Evolutionary conservation across 176 grass and related monocot genomes (phyloP).

Genomic region (Thinopyrum elongatum): DNA sequence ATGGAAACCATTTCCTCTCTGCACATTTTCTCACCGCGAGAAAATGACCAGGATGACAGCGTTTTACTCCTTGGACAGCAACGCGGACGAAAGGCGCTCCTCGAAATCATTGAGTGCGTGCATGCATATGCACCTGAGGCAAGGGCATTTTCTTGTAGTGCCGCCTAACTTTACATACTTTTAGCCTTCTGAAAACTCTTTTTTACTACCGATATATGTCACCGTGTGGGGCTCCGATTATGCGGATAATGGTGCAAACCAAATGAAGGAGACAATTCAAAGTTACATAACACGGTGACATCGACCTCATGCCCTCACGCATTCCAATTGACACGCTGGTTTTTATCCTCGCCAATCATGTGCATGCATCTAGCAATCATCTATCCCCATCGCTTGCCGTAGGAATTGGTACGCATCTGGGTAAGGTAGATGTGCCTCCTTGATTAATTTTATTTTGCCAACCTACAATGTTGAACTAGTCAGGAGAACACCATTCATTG

Average conservation of each 20-base stretch:
- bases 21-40: neutral
- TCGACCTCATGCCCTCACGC: constrained; percentile 24
- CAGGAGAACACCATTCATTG: neutral
- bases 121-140: neutral
- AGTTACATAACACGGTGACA: neutral
- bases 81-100: neutral
- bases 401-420: neutral
- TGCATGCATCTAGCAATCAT: constrained; percentile 14
- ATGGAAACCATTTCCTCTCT: neutral
- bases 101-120: neutral
- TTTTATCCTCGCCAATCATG: constrained; percentile 16
- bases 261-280: constrained; percentile 4
- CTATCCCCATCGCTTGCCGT: neutral
- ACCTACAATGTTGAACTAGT: constrained; percentile 16
- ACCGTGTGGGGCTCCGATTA: neutral
- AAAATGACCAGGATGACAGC: neutral
- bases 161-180: neutral
- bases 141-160: neutral
- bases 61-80: neutral
- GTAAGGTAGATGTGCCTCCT: neutral
- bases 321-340: constrained; percentile 10
- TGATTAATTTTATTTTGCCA: neutral
- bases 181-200: neutral
- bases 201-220: neutral
- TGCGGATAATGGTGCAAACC: constrained; percentile 10